These are phyloP conservation scores for Cladosporium phlei DNA, from an alignment of 2,329 filamentous ascomycete species.

Conservation along the genomic window DNA sequence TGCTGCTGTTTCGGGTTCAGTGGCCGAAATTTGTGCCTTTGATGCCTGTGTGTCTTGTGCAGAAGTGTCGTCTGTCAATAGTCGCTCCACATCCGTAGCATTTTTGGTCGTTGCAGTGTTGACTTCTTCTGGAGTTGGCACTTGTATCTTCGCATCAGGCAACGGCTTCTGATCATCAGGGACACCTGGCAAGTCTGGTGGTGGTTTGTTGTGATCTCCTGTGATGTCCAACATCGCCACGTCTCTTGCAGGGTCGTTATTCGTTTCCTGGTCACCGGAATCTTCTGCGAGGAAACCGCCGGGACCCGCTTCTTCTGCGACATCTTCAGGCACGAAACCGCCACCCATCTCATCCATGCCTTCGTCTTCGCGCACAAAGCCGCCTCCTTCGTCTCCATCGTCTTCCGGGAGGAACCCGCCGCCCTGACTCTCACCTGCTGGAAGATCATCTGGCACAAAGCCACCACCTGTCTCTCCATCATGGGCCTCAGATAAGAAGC, in stretches of 20 bases:
- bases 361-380: constrained; percentile 28
- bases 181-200: too few relatives aligned
- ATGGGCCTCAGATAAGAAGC: constrained; percentile 12
- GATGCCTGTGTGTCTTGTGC: too few relatives aligned
- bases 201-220: too few relatives aligned
- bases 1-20: background rate
- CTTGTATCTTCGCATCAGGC: too few relatives aligned
- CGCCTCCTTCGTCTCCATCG: constrained; percentile 21
- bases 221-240: too few relatives aligned
- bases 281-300: background rate
- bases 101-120: too few relatives aligned
- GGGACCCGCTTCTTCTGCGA: background rate
- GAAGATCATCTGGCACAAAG: constrained; percentile 10
- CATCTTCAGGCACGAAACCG: constrained; percentile 14
- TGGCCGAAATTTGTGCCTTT: too few relatives aligned
- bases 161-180: too few relatives aligned
- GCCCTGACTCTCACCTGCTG: constrained; percentile 3
- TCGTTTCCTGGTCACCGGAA: background rate
- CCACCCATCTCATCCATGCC: constrained; percentile 12
- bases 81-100: too few relatives aligned
- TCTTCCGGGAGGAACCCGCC: constrained; percentile 19
- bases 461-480: constrained; percentile 15
- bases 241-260: background rate
- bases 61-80: too few relatives aligned
- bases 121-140: too few relatives aligned